These are phyloP conservation scores for Ophiocordyceps australis DNA, from an alignment of 2,329 filamentous ascomycete genomes.

Conservation along the genomic window DNA sequence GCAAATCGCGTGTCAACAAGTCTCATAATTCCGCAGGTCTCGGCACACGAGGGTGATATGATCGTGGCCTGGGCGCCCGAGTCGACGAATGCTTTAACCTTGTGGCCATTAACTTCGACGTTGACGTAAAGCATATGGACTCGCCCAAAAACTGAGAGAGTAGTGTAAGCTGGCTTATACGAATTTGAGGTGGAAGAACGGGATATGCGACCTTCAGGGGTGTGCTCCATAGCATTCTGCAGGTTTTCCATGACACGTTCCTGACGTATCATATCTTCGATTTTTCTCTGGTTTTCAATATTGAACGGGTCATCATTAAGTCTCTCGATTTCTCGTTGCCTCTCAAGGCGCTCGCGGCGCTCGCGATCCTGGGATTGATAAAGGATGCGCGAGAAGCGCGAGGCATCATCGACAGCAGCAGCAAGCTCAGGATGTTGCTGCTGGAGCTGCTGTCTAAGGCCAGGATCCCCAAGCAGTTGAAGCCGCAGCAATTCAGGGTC, in stretches of 20 bases:
- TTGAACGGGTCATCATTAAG: constrained; percentile 94
- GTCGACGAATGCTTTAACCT: constrained; percentile 91
- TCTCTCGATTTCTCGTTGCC: constrained; percentile 65
- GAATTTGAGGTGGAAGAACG: no score
- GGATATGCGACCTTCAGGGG: constrained; percentile 63
- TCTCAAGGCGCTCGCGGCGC: constrained; percentile 53
- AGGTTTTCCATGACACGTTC: constrained; percentile 89
- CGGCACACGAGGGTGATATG: constrained; percentile 89
- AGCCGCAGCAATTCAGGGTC: constrained; percentile 72
- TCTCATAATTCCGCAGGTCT: constrained; percentile 88
- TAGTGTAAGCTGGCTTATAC: constrained; percentile 1
- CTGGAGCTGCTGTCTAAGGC: constrained; percentile 50
- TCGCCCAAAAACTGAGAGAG: constrained; percentile 60
- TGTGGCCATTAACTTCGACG: constrained; percentile 82
- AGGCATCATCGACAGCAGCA: constrained; percentile 55
- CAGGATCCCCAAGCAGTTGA: constrained; percentile 64
- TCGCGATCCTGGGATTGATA: constrained; percentile 51
- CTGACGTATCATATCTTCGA: constrained; percentile 93
- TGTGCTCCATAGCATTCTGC: constrained; percentile 92
- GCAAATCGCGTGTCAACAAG: constrained; percentile 85
- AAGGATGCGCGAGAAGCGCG: constrained; percentile 58
- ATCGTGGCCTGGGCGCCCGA: constrained; percentile 96
- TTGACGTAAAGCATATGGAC: constrained; percentile 95
- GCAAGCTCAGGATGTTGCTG: constrained; percentile 61
- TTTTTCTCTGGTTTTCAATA: constrained; percentile 73